Evolutionary conservation across 306 rosid genomes (phyloP), one percentile per base, ranked within the genome.

Genomic region (Senna siamea): DNA sequence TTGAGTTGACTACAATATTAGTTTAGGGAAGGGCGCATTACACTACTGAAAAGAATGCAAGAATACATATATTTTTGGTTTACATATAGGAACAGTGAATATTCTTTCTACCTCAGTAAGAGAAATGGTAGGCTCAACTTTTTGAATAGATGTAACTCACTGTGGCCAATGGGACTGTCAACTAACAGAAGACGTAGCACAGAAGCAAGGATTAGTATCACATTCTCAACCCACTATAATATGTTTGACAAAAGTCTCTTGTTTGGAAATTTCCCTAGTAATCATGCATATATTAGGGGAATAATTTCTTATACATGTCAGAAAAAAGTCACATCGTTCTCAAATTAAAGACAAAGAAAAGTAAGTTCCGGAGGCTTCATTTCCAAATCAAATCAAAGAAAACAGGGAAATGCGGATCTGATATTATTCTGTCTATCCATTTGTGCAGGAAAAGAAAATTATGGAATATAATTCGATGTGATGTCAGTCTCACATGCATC

Each of bases 21-120:
- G 13, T 7, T 62, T 62, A 5, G 68, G 68, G 30, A 14, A 62
- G n/a, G 9, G 17, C 48, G 50, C 68, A 62, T 48, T 35, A 38
- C 40, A 37, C 37, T 32, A 32, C 2, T 32, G 6, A 37, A 37
- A 37, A 7, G 40, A 37, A 26, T 26, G 30, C 40, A 7, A 37
- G 40, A 37, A 32, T 32, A 32, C n/a, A n/a, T n/a, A n/a, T n/a
- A n/a, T n/a, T n/a, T n/a, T n/a, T n/a, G n/a, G n/a, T n/a, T n/a
- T n/a, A n/a, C n/a, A n/a, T n/a, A n/a, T n/a, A n/a, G n/a, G n/a
- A n/a, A n/a, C n/a, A n/a, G n/a, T n/a, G n/a, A n/a, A n/a, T n/a
- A n/a, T n/a, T n/a, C n/a, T n/a, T n/a, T n/a, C n/a, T n/a, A n/a
- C n/a, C n/a, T n/a, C n/a, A n/a, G n/a, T n/a, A n/a, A n/a, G n/a